These are phyloP conservation scores for Peronospora farinosa DNA, from an alignment of 352 stramenopile species.

Conservation along the genomic window DNA sequence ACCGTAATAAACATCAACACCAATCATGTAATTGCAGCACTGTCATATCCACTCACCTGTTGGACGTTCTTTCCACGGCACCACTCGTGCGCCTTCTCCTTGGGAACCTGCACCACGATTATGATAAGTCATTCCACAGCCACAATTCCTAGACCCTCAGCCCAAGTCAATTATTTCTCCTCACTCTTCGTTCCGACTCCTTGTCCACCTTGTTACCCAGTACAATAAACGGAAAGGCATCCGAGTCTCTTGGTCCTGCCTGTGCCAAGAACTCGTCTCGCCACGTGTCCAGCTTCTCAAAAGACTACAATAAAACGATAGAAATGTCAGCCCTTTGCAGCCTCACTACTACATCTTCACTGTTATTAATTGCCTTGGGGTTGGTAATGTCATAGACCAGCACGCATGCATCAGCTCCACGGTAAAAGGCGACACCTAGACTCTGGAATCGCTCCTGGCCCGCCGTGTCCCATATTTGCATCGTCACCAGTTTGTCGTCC, in stretches of 20 bases:
- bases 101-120: slow-evolving; percentile 46
- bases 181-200: slow-evolving; percentile 71
- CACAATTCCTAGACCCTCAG: not conserved
- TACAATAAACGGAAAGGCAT: slow-evolving; percentile 96
- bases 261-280: slow-evolving; percentile 95
- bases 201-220: slow-evolving; percentile 99
- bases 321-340: not conserved
- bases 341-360: not conserved
- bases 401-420: slow-evolving; percentile 95
- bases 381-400: slow-evolving; percentile 99
- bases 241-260: slow-evolving; percentile 81
- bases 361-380: slow-evolving; percentile 52
- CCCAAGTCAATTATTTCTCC: not conserved
- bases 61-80: slow-evolving; percentile 83
- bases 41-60: slow-evolving; percentile 30
- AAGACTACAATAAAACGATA: slow-evolving; percentile 54
- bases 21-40: not conserved
- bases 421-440: slow-evolving; percentile 97
- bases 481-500: slow-evolving; percentile 93
- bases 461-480: slow-evolving; percentile 99
- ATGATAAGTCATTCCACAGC: not conserved
- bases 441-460: slow-evolving; percentile 98
- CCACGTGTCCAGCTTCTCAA: slow-evolving; percentile 98
- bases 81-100: slow-evolving; percentile 90
- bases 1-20: not conserved